Base-by-base conservation (phyloP, 352 stramenopile genomes). In the Phytopythium delawarense region DNA sequence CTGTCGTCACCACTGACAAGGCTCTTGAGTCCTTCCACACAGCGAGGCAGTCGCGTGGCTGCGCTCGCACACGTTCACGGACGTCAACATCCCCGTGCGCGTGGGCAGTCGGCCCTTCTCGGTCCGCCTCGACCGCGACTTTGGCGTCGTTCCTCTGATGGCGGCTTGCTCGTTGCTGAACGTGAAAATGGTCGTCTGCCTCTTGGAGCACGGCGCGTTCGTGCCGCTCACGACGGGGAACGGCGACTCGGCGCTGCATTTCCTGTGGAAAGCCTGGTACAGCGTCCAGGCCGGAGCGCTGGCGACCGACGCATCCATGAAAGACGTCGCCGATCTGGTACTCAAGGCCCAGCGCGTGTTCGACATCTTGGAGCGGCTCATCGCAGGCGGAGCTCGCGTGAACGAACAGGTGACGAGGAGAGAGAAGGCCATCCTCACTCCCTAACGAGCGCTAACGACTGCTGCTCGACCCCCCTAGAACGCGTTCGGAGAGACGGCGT, bases 141-240 rank as follows among this genome's bases (percentile, higher is more conserved):
- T 85, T 2, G 84, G 80, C 2, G 2, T 84, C 32, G 89, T 81
- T 12, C 85, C 85, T 6, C 65, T 94, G 4, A 94, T 94, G 85
- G 74, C 66, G 18, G 85, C 85, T 4, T 90, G 82, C 35, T 69
- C 70, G 0, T 67, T 73, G 7, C 69, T 86, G 55, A 64, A 72
- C 49, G 71, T 84, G 13, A 75, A 88, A 2, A 62, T 94, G 46
- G 78, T 82, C 20, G 34, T 12, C 0, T 72, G 64, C 23, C 59
- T 94, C 2, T 55, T 94, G 9, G 70, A 81, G 1, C 71, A 84
- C 52, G 79, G 69, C 2, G 79, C 82, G 4, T 74, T 67, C 7
- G 71, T 81, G 46, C 71, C 84, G 51, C 60, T 91, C 4, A 53
- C 62, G 46, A 92, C 78, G 23, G 82, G 76, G 0, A 91, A 90